phyloP scores from a whole-genome alignment of 148 eudicot genomes.

The Spergularia marina region DNA sequence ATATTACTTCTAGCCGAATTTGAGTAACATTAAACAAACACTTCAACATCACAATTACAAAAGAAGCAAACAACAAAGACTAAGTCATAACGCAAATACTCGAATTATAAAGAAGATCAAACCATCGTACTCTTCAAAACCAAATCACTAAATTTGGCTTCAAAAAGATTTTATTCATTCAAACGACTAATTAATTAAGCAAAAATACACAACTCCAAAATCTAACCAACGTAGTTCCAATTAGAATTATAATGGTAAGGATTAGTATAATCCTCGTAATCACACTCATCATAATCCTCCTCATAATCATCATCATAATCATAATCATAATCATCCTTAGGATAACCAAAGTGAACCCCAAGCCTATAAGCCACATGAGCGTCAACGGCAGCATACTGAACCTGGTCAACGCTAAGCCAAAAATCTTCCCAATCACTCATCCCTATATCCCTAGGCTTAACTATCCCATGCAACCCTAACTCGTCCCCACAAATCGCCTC shows the following conservation, averaged over 20 bases:
- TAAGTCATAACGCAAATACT: too few species aligned
- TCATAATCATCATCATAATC: neutral
- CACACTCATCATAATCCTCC: neutral
- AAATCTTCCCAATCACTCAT: slow-evolving; percentile 17
- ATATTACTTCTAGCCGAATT: too few species aligned
- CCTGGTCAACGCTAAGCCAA: slow-evolving; percentile 15
- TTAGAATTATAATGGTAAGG: slow-evolving; percentile 5
- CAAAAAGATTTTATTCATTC: too few species aligned
- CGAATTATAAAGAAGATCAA: too few species aligned
- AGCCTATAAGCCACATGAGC: slow-evolving; percentile 13
- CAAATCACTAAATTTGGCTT: too few species aligned
- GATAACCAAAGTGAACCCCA: slow-evolving; percentile 4
- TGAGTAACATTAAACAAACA: too few species aligned
- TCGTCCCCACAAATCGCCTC: slow-evolving; percentile 7
- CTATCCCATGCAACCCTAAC: slow-evolving; percentile 9
- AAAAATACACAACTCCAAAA: too few species aligned
- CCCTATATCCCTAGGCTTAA: slow-evolving; percentile 6
- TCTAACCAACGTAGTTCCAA: slow-evolving; percentile 13
- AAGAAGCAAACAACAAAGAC: too few species aligned
- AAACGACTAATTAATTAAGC: too few species aligned
- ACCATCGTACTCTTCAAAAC: too few species aligned
- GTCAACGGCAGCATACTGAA: slow-evolving; percentile 21
- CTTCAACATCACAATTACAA: too few species aligned
- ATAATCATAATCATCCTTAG: neutral
- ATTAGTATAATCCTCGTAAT: slow-evolving; percentile 16